A percentile compares a stretch with the other conserved stretches of the same genome.
Conservation (phyloP, 176 grass and related monocot genomes). For the Aechmea fasciata region DNA sequence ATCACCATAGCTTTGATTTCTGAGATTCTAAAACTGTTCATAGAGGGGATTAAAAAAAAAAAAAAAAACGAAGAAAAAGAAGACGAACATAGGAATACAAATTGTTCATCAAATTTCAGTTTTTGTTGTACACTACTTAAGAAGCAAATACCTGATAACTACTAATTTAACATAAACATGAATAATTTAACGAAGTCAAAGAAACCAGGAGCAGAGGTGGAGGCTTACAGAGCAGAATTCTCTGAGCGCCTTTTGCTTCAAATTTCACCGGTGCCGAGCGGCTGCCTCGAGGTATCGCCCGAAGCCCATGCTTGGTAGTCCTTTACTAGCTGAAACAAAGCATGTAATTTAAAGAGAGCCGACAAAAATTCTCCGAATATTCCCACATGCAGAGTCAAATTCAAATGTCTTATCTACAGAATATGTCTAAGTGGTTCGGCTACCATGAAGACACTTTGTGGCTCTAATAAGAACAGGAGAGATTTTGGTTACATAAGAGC, state of each 20-base stretch:
- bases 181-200: not conserved
- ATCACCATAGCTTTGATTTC: too few relatives aligned
- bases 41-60: too few relatives aligned
- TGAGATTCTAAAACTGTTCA: too few relatives aligned
- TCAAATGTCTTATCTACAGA: not conserved
- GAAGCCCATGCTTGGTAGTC: constrained; percentile 92
- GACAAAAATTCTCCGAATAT: not conserved
- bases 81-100: too few relatives aligned
- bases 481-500: not conserved
- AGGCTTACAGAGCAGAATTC: not conserved
- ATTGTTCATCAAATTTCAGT: not conserved
- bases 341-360: not conserved
- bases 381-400: not conserved
- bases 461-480: not conserved
- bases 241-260: constrained; percentile 26
- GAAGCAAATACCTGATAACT: not conserved
- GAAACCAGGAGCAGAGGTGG: not conserved
- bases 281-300: constrained; percentile 76
- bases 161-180: not conserved
- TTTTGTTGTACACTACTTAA: not conserved
- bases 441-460: not conserved
- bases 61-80: too few relatives aligned
- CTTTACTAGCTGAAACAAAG: constrained; percentile 66
- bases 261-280: constrained; percentile 88
- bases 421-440: not conserved